Conservation (phyloP, 1,139 yeast species). For the Yamadazyma oceani region DNA sequence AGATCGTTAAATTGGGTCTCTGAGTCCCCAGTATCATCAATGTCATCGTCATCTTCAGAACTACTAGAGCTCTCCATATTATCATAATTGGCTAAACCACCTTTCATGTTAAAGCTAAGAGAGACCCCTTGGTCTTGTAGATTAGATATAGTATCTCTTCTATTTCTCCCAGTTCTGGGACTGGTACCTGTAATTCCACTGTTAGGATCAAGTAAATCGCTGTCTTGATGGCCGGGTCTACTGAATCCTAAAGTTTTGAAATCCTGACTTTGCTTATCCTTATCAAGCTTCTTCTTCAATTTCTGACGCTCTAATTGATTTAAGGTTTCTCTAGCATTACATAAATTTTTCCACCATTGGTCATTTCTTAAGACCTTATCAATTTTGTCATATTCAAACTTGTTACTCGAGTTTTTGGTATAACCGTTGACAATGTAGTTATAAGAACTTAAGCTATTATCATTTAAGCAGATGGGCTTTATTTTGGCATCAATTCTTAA, state of each 20-base stretch:
- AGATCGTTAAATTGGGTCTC: background rate
- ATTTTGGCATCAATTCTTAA: constrained; percentile 81
- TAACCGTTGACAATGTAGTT: constrained; percentile 76
- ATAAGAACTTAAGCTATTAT: constrained; percentile 62
- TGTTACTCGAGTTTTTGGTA: constrained; percentile 27
- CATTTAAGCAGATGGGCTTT: constrained; percentile 65
- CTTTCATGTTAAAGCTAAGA: constrained; percentile 62
- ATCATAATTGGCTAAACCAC: constrained; percentile 27
- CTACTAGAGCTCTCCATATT: constrained; percentile 17
- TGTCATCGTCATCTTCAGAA: constrained; percentile 13
- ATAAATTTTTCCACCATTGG: constrained; percentile 69
- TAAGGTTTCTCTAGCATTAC: constrained; percentile 51
- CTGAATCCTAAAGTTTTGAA: constrained; percentile 27
- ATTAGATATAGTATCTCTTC: constrained; percentile 54
- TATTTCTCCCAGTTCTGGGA: constrained; percentile 19
- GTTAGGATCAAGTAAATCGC: background rate
- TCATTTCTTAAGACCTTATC: constrained; percentile 35
- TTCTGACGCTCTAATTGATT: constrained; percentile 32
- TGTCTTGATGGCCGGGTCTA: constrained; percentile 14
- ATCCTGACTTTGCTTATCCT: constrained; percentile 5
- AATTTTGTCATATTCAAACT: constrained; percentile 29
- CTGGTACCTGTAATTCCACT: constrained; percentile 6
- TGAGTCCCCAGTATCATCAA: constrained; percentile 1
- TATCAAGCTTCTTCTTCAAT: constrained; percentile 11
- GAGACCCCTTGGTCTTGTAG: constrained; percentile 74